A percentile compares a stretch with the other conserved stretches of the same genome.
phyloP scores from a whole-genome alignment of 192 early-diverging fungal species.

The Rhizoclosmatium globosum region DNA sequence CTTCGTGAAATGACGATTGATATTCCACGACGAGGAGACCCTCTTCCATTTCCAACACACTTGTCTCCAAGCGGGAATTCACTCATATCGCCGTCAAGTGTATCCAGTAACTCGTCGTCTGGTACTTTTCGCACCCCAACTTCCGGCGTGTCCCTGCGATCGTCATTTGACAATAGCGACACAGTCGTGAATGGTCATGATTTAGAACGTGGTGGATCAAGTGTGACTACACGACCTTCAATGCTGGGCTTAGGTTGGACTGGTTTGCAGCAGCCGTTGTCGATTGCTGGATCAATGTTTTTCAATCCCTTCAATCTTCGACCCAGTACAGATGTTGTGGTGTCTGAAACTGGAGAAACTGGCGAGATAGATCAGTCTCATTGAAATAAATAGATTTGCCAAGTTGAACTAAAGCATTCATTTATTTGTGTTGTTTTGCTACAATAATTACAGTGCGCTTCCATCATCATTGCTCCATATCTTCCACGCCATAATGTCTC shows the following conservation, averaged over 20 bases:
- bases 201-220: background rate
- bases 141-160: background rate
- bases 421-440: too few relatives aligned
- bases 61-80: background rate
- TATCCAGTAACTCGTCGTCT: background rate
- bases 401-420: too few relatives aligned
- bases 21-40: background rate
- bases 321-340: background rate
- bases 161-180: background rate
- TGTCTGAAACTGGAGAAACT: background rate
- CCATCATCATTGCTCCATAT: background rate
- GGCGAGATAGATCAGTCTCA: background rate
- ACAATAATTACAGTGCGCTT: too few relatives aligned
- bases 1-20: background rate
- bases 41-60: background rate
- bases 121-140: constrained; percentile 10
- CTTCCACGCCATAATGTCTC: background rate
- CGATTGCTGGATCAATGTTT: constrained; percentile 20
- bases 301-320: constrained; percentile 13
- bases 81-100: background rate
- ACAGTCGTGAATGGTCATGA: background rate
- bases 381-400: too few relatives aligned
- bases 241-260: constrained; percentile 19
- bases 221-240: background rate
- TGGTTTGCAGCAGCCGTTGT: constrained; percentile 4